Evolutionary conservation across 495 filamentous ascomycete genomes (phyloP), one percentile per base, ranked within the genome.

Genomic region (Neurospora sp.): DNA sequence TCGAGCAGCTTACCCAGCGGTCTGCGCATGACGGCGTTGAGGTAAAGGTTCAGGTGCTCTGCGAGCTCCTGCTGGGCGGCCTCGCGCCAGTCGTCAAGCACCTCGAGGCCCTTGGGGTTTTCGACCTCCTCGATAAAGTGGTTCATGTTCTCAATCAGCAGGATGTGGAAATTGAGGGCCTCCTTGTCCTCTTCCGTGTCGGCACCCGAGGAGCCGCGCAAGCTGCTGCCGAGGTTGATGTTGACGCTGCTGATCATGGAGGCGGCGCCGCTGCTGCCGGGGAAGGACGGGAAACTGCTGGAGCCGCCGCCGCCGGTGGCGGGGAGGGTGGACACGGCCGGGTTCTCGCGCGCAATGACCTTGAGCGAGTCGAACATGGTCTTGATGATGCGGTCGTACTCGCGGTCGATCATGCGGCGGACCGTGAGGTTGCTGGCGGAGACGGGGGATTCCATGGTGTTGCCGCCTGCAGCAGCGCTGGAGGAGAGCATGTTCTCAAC

Each of bases 131-230:
- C 94, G 11, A 94, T 84, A 80, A 95, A 97, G 79, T 97, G 94
- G 79, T 97, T 96, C 95, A 98, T 97, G 79, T 98, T 98, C 80
- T 98, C 95, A 73, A 98, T 98, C 40, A 98, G 87, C 69, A 97
- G 87, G 76, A 98, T 97, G 79, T 98, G 94, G 82, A 97, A 97
- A 79, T 98, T 98, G 27, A 98, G 86, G 18, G 92, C 90, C 78
- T 97, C 95, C 81, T 98, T 98, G 79, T 98, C 95, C 77, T 98
- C 95, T 65, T 89, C 86, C n/a, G 83, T 79, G 71, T 76, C 76
- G 70, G 44, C 81, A 78, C 18, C 77, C 27, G 71, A 48, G 18
- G 69, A 16, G 40, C 61, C 20, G 5, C 70, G 40, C n/a, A 70
- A 59, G 8, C 71, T 40, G 38, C 59, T 70, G 42, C 68, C 39